These are phyloP conservation scores for Crassisporium funariophilum DNA, from an alignment of 768 basidiomycete species.

Conservation along the genomic window DNA sequence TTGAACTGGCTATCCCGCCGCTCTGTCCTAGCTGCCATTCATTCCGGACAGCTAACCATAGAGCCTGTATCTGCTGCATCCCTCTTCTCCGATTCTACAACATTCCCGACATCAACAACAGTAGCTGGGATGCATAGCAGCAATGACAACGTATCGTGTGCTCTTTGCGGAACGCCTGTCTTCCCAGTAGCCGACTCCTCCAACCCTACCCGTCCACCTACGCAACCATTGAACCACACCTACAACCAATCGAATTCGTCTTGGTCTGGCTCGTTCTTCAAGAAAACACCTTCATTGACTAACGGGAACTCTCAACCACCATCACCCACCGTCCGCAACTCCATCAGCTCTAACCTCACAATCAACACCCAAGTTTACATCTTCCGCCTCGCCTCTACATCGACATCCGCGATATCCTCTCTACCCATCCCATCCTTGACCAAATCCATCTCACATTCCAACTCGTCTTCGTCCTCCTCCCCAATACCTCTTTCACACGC, in stretches of 20 bases:
- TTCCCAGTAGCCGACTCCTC: constrained; percentile 39
- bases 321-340: constrained; percentile 27
- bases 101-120: constrained; percentile 39
- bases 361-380: constrained; percentile 65
- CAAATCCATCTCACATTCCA: constrained; percentile 30
- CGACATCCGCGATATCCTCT: constrained; percentile 32
- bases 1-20: constrained; percentile 93
- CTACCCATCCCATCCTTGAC: constrained; percentile 37
- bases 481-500: constrained; percentile 15
- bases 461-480: constrained; percentile 16
- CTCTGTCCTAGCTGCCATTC: constrained; percentile 80
- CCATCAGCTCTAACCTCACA: constrained; percentile 30
- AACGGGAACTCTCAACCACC: constrained; percentile 29
- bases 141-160: constrained; percentile 65
- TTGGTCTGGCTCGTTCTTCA: constrained; percentile 64
- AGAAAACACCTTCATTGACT: constrained; percentile 36
- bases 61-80: constrained; percentile 76
- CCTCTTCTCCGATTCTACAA: constrained; percentile 57
- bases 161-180: constrained; percentile 72
- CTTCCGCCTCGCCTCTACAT: constrained; percentile 58
- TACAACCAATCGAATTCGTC: constrained; percentile 34
- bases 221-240: constrained; percentile 36
- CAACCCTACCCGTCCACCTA: constrained; percentile 30
- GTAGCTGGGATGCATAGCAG: constrained; percentile 47
- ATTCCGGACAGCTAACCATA: constrained; percentile 83